These are phyloP conservation scores for Porcisia hertigi DNA, from an alignment of 208 protist species.

Conservation along the genomic window DNA sequence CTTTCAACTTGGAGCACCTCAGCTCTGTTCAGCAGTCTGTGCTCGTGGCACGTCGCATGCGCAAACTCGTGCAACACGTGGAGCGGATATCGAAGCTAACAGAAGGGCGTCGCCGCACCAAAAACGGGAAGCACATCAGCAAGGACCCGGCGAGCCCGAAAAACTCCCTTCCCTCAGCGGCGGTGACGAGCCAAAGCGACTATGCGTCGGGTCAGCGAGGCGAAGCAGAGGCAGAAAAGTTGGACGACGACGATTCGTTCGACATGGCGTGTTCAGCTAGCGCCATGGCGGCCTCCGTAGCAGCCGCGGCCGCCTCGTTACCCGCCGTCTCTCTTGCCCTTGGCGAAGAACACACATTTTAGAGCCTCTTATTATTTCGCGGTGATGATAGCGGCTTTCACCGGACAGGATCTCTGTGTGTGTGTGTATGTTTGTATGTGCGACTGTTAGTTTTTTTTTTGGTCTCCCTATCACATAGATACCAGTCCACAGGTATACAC, in stretches of 20 bases:
- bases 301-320: slow-evolving; percentile 18
- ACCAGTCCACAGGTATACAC: too few species aligned
- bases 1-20: slow-evolving; percentile 32
- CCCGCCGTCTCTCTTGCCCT: slow-evolving; percentile 6
- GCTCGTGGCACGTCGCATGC: slow-evolving; percentile 79
- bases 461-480: too few species aligned
- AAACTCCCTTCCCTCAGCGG: background rate
- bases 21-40: slow-evolving; percentile 73
- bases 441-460: too few species aligned
- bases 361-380: background rate
- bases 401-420: too few species aligned
- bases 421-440: too few species aligned
- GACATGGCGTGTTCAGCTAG: background rate
- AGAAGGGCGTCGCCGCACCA: slow-evolving; percentile 43
- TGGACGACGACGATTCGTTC: background rate
- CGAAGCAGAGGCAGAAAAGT: background rate
- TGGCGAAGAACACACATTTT: slow-evolving; percentile 33
- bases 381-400: background rate
- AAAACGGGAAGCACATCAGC: slow-evolving; percentile 13
- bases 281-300: slow-evolving; percentile 13
- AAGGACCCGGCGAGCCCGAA: background rate
- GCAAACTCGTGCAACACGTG: slow-evolving; percentile 78
- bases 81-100: slow-evolving; percentile 69
- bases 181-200: background rate
- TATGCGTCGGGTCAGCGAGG: background rate